Percentiles rank a stretch among this genome's conserved stretches.
These are phyloP conservation scores for Microbotryum scabiosae DNA, from an alignment of 1,284 basidiomycete genomes.

Conservation along the genomic window DNA sequence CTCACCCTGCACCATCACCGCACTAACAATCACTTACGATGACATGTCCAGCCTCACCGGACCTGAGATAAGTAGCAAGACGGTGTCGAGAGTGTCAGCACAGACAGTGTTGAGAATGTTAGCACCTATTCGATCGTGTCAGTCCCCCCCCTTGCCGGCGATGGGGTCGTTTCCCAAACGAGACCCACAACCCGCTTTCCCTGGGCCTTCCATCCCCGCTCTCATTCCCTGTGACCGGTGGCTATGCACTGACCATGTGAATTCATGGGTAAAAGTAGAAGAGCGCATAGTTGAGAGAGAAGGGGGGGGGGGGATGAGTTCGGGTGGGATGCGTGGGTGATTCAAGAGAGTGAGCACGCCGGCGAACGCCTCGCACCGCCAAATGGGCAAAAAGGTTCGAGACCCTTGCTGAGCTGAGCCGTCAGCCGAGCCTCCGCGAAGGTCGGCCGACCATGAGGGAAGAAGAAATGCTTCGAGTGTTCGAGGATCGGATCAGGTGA, in stretches of 20 bases:
- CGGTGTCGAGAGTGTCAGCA: not conserved
- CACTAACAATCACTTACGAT: not conserved
- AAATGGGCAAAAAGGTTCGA: not conserved
- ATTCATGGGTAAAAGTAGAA: not conserved
- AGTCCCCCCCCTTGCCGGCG: not conserved
- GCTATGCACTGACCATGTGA: conserved; percentile 7
- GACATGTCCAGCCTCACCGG: conserved; percentile 3
- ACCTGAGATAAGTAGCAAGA: not conserved
- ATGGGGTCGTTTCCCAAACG: not conserved
- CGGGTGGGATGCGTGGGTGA: not conserved
- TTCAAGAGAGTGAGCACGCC: not conserved
- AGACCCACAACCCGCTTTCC: not conserved
- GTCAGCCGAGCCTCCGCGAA: not conserved
- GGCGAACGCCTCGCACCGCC: not conserved
- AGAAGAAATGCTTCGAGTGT: not conserved
- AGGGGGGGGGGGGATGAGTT: not conserved
- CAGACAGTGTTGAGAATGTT: not conserved
- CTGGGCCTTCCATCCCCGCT: not conserved
- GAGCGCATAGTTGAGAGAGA: too few relatives aligned
- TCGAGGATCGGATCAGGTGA: not conserved
- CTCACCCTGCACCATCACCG: too few relatives aligned
- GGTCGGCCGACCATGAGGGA: not conserved
- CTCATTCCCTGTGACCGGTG: too few relatives aligned
- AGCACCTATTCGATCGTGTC: not conserved
- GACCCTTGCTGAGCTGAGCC: too few relatives aligned